phyloP scores from a whole-genome alignment of 768 basidiomycete genomes.

The Mycena epipterygia region DNA sequence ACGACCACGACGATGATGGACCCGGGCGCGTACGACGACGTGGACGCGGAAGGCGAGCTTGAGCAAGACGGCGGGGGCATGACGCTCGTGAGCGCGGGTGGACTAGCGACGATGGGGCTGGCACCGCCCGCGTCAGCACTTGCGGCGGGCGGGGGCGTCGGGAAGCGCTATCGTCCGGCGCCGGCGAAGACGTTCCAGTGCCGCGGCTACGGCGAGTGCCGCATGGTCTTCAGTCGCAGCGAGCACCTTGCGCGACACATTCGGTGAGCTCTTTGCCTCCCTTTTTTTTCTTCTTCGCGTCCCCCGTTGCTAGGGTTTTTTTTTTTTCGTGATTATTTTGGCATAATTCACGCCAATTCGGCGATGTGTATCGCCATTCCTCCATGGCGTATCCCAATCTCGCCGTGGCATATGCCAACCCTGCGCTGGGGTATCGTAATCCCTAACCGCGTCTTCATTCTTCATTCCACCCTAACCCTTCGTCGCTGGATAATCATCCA shows the following conservation, averaged over 20 bases:
- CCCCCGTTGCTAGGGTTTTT: neutral
- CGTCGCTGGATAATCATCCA: too few species aligned
- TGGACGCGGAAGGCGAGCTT: conserved; percentile 20
- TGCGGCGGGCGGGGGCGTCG: conserved; percentile 40
- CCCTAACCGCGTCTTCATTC: too few species aligned
- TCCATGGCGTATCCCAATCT: too few species aligned
- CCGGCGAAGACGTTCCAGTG: conserved; percentile 97
- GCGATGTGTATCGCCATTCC: too few species aligned
- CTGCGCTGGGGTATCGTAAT: too few species aligned
- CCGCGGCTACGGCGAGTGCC: conserved; percentile 93
- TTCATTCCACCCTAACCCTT: too few species aligned
- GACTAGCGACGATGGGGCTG: neutral
- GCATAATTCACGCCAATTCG: too few species aligned
- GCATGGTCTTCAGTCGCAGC: conserved; percentile 96
- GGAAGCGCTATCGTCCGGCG: conserved; percentile 83
- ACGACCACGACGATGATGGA: neutral
- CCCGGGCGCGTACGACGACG: conserved; percentile 1
- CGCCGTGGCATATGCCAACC: too few species aligned
- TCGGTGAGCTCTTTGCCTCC: conserved; percentile 67
- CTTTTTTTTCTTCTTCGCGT: conserved; percentile 19
- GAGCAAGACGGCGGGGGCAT: conserved; percentile 11
- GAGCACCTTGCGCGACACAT: conserved; percentile 98
- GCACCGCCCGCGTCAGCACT: neutral
- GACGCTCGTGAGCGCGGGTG: conserved; percentile 19
- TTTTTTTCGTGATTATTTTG: too few species aligned